Base-by-base conservation (phyloP, 1,139 yeast species). In the Debaryomycetaceae sp. region DNA sequence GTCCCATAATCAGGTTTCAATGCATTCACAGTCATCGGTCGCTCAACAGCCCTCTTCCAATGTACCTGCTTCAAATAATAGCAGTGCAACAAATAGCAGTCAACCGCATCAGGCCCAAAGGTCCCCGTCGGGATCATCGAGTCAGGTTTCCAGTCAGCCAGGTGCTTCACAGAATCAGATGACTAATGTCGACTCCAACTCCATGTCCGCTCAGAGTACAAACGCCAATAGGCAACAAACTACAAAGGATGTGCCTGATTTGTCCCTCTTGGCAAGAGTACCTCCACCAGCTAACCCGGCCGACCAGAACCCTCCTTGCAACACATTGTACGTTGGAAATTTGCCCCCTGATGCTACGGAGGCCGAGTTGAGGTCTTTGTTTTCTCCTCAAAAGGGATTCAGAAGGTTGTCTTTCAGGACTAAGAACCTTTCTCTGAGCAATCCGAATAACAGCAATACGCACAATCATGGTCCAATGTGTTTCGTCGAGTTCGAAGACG, bases 271-370 rank as follows among this genome's bases (percentile, higher is more conserved):
- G 41, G 89, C 91, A 0, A 68, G 88, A 50, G 89, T 91, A 23
- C 91, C 97, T 34, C 97, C 97, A 1, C 98, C 98, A 4, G 97
- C 97, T 2, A 93, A 93, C 57, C 99, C 99, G 1, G 99, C 99
- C 3, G 99, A 93, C 66, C 99, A 93, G 67, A 93, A 93, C 59
- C 99, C 99, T 7, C 99, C 99, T 6, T 93, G 99, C 69, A 93
- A 93, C 63, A 93, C 99, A 0, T 73, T 93, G 46, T 93, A 93
- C 58, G 99, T 93, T 42, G 99, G 99, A 22, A 93, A 93, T 62
- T 76, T 93, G 56, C 99, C 99, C 4, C 97, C 97, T 8, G 97
- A 93, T 70, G 96, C 98, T 3, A 84, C 96, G 4, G 99, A 93
- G 62, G 87, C 87, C 48, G 99, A 93, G 65, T 78, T 93, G 53